These are phyloP conservation scores for Tremella yokohamensis DNA, from an alignment of 768 basidiomycete species.

Conservation along the genomic window DNA sequence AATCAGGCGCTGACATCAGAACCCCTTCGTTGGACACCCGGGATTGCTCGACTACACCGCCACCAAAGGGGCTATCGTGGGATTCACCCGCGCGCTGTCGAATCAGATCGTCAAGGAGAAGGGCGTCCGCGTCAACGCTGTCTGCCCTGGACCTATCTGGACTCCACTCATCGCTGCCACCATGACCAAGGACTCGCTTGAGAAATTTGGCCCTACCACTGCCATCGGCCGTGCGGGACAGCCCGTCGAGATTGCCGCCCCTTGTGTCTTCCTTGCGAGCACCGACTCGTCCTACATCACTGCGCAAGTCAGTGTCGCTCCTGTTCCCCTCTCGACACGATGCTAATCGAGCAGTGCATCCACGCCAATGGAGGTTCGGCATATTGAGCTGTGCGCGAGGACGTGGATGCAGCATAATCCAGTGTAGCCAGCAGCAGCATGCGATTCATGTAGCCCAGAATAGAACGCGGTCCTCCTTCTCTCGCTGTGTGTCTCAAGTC, in stretches of 20 bases:
- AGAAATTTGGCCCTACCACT: slow-evolving; percentile 45
- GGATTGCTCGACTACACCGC: slow-evolving; percentile 58
- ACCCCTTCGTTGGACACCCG: slow-evolving; percentile 55
- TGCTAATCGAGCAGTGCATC: slow-evolving; percentile 33
- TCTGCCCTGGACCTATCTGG: slow-evolving; percentile 50
- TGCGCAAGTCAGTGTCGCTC: slow-evolving; percentile 28
- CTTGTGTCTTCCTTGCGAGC: slow-evolving; percentile 57
- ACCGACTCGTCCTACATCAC: slow-evolving; percentile 56
- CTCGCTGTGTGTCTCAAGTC: no score
- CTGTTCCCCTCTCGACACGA: not conserved
- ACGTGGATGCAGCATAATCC: no score
- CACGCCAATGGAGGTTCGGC: slow-evolving; percentile 50
- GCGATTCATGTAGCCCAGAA: no score
- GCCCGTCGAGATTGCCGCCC: slow-evolving; percentile 58
- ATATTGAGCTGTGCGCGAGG: slow-evolving; percentile 19
- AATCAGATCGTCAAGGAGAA: slow-evolving; percentile 59
- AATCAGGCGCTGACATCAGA: slow-evolving; percentile 36
- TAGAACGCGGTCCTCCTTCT: no score
- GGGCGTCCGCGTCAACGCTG: slow-evolving; percentile 56
- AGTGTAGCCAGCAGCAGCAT: no score
- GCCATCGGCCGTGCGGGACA: slow-evolving; percentile 58
- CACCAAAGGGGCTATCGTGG: slow-evolving; percentile 59
- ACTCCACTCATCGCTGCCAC: slow-evolving; percentile 56
- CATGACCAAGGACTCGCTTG: slow-evolving; percentile 48
- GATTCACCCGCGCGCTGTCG: slow-evolving; percentile 56